Base-by-base conservation (phyloP, 2,329 filamentous ascomycete genomes). In the Phialocephala sp. region DNA sequence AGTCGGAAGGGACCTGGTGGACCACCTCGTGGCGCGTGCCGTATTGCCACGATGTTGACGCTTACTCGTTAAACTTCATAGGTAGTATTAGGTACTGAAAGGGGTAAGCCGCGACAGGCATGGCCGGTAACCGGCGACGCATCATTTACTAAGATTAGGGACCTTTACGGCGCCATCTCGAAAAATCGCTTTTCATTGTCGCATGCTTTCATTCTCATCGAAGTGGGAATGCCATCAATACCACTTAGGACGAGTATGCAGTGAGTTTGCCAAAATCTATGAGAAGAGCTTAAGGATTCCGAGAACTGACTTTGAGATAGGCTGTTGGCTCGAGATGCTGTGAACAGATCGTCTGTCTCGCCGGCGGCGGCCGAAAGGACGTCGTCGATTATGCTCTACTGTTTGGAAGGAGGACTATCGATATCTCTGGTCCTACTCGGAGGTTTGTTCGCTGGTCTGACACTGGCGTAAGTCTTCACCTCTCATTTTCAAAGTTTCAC, bases 381-480 rank as follows among this genome's bases (percentile, higher is more conserved):
- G n/a, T 62, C 64, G 20, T 41, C 58, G 32, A 35, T 62, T 20
- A 37, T 66, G n/a, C 35, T 62, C 11, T 60, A 66, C 54, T 59
- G 36, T 50, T 36, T 66, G 36, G 63, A 68, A 63, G 66, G 66
- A 57, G 63, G 59, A n/a, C 50, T 68, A 11, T 65, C 63, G 36
- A 32, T 68, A 11, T n/a, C 60, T 35, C 43, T 72, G 24, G 66
- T 72, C 54, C 43, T 97, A 65, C 85, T 91, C 1, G 94, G 94
- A 67, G 94, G 94, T 65, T 91, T 92, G 52, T 98, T 98, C 80
- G 94, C 94, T 8, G 94, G 94, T 35, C 80, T 98, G 77, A 98
- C 94, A 39, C 92, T 94, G 75, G 91, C 91, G 84, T 89, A 81
- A 75, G 87, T 82, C 57, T 62, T 36, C 15, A 35, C 22, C 14